Percentiles rank a stretch among this genome's conserved stretches.
These are phyloP conservation scores for Metschnikowia borealis DNA, from an alignment of 805 yeast species.

Conservation along the genomic window DNA sequence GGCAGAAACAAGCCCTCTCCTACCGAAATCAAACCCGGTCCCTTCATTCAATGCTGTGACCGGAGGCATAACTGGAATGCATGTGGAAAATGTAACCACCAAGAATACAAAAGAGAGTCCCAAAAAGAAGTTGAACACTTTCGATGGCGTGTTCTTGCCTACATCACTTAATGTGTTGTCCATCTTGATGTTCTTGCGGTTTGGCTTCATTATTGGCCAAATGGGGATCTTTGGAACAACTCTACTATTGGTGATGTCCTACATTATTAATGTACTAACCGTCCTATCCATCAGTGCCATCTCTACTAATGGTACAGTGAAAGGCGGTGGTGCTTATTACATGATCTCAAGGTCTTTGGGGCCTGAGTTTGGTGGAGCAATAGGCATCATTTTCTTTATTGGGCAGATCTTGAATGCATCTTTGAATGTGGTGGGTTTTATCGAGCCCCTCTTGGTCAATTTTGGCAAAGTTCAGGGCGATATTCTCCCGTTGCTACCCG, in stretches of 20 bases:
- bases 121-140: conserved; percentile 62
- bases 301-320: conserved; percentile 94
- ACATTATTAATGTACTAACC: conserved; percentile 76
- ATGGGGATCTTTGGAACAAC: conserved; percentile 83
- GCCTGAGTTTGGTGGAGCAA: conserved; percentile 97
- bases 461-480: conserved; percentile 63
- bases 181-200: conserved; percentile 89
- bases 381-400: conserved; percentile 88
- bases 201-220: conserved; percentile 94
- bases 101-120: not conserved
- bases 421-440: conserved; percentile 91
- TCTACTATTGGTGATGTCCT: conserved; percentile 63
- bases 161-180: conserved; percentile 90
- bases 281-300: conserved; percentile 91
- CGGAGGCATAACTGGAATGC: not conserved
- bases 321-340: conserved; percentile 98
- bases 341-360: conserved; percentile 95
- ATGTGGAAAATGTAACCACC: not conserved
- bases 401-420: conserved; percentile 93
- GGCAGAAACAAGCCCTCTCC: conserved; percentile 16
- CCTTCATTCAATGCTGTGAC: not conserved
- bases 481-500: conserved; percentile 57
- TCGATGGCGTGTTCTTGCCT: conserved; percentile 89
- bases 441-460: conserved; percentile 82
- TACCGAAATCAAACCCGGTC: conserved; percentile 13